Conservation (phyloP, 2,329 filamentous ascomycete genomes). For the Trichoderma polysporum region DNA sequence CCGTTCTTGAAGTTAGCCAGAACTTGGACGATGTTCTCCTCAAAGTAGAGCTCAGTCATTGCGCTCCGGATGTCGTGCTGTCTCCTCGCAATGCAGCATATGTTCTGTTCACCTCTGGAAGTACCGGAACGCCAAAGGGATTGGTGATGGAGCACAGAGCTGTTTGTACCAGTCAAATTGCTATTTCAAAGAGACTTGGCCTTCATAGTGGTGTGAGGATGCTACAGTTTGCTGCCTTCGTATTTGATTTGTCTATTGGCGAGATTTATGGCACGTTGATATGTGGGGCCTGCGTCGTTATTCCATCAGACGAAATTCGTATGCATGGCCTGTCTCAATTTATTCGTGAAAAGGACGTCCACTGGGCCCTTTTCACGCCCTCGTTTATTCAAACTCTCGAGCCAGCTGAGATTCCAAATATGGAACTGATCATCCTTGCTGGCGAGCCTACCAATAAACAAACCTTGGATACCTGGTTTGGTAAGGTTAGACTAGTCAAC, state of each 20-base stretch:
- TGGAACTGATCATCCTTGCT: constrained; percentile 8
- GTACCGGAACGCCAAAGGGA: constrained; percentile 25
- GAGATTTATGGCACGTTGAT: constrained; percentile 11
- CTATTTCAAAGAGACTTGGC: not conserved
- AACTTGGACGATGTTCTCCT: not conserved
- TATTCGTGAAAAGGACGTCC: not conserved
- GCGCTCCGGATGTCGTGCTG: constrained; percentile 23
- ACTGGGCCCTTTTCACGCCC: constrained; percentile 14
- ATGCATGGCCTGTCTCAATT: constrained; percentile 6
- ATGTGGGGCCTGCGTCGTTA: not conserved
- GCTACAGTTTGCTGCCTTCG: not conserved
- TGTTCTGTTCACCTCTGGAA: constrained; percentile 22
- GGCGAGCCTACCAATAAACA: constrained; percentile 19
- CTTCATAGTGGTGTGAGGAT: not conserved
- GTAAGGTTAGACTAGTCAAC: constrained; percentile 22
- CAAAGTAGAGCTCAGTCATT: constrained; percentile 16
- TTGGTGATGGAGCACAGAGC: constrained; percentile 39
- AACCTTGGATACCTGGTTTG: constrained; percentile 19
- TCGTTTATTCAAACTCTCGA: not conserved
- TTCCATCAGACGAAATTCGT: constrained; percentile 10
- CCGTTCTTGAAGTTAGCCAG: not conserved
- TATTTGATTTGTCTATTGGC: constrained; percentile 17
- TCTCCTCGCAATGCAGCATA: not conserved
- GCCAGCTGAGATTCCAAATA: not conserved
- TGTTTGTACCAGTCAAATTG: constrained; percentile 36